Evolutionary conservation across 805 yeast species (phyloP), one percentile per base, ranked within the genome.

Genomic region (Starmerella floris): DNA sequence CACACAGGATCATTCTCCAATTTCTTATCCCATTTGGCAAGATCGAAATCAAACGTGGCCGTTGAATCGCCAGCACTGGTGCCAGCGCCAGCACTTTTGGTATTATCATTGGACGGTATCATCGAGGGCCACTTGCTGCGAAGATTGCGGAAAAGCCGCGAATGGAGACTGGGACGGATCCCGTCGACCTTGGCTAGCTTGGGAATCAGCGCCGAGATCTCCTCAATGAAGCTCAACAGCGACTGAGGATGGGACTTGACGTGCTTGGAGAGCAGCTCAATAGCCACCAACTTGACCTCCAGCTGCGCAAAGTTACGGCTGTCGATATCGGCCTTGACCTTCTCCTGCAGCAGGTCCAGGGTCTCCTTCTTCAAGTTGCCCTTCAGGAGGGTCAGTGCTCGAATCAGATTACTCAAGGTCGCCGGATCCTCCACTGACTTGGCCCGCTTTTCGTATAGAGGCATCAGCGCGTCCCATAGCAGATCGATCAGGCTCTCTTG

Each of bases 401-500:
- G 36, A 4, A 51, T n/a, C 2, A 53, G n/a, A 5, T 46, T 43
- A 1, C 32, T 38, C 5, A 41, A 35, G 5, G 49, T 37, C 23
- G 35, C 43, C 4, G 43, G 34, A 17, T 44, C 40, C 4, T 43
- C 45, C 9, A 37, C 23, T 3, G 44, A n/a, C 11, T 35, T 11
- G 16, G 37, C 39, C 4, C 49, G 35, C 11, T 35, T 23, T 35
- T 50, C 50, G 13, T 48, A 22, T 4, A 27, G 13, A 2, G 44
- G 42, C 22, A 44, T 21, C 15, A 50, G 20, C n/a, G 45, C 3
- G 22, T n/a, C 37, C 3, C 43, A 19, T 21, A 64, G 46, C 21
- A 65, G 42, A 17, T 60, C 63, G 20, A 64, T 49, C 33, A 65
- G 44, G 2, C 69, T 68, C 33, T 65, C 66, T 44, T 65, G 68